Base-by-base conservation (phyloP, 176 grass and related monocot genomes). In the Hsuehochloa calcarea region DNA sequence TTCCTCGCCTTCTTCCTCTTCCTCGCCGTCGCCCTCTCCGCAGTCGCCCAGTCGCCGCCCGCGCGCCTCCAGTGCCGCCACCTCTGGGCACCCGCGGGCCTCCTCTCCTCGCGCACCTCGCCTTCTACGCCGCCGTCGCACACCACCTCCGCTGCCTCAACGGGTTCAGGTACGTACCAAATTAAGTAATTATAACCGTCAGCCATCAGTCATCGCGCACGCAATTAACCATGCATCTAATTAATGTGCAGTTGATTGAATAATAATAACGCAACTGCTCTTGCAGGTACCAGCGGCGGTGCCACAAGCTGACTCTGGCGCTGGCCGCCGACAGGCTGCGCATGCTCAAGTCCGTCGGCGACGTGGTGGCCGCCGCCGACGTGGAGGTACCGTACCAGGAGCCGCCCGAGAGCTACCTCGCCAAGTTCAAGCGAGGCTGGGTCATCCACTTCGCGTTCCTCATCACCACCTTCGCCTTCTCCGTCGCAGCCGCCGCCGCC, bases 101-200 rank as follows among this genome's bases (percentile, higher is more conserved):
- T 98, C 7, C 93, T 98, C 85, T 91, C 96, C 91, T 98, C 9
- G 91, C 86, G 15, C 96, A 98, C 85, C 89, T 95, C 80, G 91
- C 91, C 11, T 93, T 98, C 83, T 98, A 95, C 91, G 89, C 85
- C 72, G 96, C 93, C 62, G 89, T 93, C 40, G 96, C 93, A n/a
- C 96, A 95, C 89, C 90, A 91, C 87, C 96, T 95, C 79, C 93
- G 96, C 38, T 95, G 93, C 96, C 82, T 93, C 91, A 93, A 95
- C 93, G 93, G 93, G 0, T 94, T 91, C 87, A 70, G 87, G 79
- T 52, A 49, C 46, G 12, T 47, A 1, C 37, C 38, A 6, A 11
- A 10, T 11, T 44, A 44, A 49, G 12, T 14, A 15, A 14, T 49
- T 15, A 4, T 14, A 49, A 15, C 46, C 13, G 4, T 49, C 12